Evolutionary conservation across 129 eudicot genomes (phyloP).

Genomic region (Helichrysum umbraculigerum): DNA sequence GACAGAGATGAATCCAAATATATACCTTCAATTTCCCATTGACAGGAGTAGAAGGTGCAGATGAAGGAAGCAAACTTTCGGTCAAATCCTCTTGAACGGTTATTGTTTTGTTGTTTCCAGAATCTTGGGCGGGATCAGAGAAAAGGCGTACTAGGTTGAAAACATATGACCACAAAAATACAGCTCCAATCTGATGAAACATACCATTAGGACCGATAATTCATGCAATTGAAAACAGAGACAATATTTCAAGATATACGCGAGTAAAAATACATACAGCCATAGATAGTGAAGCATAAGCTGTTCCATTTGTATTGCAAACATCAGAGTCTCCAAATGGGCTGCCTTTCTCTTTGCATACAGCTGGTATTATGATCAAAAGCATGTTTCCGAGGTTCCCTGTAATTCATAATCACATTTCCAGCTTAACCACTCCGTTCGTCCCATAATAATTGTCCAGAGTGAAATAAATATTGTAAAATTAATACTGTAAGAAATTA

Average conservation of each 20-base stretch:
- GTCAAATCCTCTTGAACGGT: constrained; percentile 21
- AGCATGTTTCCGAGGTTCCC: constrained; percentile 89
- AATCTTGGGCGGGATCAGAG: constrained; percentile 30
- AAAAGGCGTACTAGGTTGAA: constrained; percentile 76
- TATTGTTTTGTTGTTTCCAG: constrained; percentile 19
- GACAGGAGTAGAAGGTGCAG: neutral
- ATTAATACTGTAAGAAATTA: too few species aligned
- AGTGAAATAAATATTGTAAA: too few species aligned
- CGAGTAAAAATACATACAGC: constrained; percentile 55
- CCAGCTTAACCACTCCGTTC: neutral
- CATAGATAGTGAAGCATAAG: constrained; percentile 85
- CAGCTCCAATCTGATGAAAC: constrained; percentile 64
- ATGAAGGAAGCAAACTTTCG: constrained; percentile 45
- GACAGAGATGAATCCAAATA: neutral
- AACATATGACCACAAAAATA: constrained; percentile 78
- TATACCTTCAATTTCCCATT: constrained; percentile 23
- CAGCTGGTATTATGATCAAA: constrained; percentile 80
- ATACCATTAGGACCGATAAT: neutral
- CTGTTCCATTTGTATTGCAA: constrained; percentile 60
- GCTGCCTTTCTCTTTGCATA: constrained; percentile 77
- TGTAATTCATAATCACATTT: constrained; percentile 23
- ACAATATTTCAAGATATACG: neutral
- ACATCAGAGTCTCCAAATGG: constrained; percentile 77
- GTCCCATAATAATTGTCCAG: neutral
- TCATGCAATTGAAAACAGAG: neutral